phyloP scores from a whole-genome alignment of 2,329 filamentous ascomycete genomes.

The Aureobasidium mangrovei region DNA sequence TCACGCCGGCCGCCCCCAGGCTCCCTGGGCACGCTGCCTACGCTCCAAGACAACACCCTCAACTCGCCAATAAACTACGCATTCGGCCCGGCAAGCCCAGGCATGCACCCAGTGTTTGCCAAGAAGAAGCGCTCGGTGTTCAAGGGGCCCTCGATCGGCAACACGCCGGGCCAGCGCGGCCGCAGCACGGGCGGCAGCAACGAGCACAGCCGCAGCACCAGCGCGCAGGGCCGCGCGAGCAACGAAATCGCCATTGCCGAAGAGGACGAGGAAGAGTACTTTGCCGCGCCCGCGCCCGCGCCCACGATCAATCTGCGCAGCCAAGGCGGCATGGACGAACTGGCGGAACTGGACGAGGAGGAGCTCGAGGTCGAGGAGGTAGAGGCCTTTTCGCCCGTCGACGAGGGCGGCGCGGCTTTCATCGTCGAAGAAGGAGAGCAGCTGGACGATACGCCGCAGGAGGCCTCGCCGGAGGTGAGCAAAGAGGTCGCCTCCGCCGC shows the following conservation, averaged over 20 bases:
- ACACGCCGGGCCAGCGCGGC: constrained; percentile 36
- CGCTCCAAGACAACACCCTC: neutral
- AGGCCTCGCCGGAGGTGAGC: neutral
- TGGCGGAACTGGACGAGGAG: constrained; percentile 20
- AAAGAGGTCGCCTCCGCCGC: too few relatives aligned
- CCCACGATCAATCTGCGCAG: neutral
- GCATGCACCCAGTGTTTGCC: constrained; percentile 58
- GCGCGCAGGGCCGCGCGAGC: constrained; percentile 58
- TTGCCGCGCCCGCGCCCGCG: neutral
- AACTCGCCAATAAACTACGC: constrained; percentile 8
- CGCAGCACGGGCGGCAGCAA: constrained; percentile 15
- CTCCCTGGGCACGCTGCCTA: constrained; percentile 23
- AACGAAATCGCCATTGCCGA: constrained; percentile 48
- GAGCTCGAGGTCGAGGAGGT: constrained; percentile 42
- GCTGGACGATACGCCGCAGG: neutral
- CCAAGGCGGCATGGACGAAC: neutral
- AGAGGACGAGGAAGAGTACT: constrained; percentile 11
- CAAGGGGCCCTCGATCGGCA: constrained; percentile 64
- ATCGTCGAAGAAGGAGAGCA: neutral
- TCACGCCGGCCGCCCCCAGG: constrained; percentile 26
- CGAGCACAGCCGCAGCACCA: constrained; percentile 37
- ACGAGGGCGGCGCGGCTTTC: constrained; percentile 18
- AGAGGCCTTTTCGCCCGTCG: constrained; percentile 49
- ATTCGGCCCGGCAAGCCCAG: constrained; percentile 51
- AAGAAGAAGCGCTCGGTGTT: constrained; percentile 74